Base-by-base conservation (phyloP, 106 monocot genomes). In the Phalaenopsis equestris region DNA sequence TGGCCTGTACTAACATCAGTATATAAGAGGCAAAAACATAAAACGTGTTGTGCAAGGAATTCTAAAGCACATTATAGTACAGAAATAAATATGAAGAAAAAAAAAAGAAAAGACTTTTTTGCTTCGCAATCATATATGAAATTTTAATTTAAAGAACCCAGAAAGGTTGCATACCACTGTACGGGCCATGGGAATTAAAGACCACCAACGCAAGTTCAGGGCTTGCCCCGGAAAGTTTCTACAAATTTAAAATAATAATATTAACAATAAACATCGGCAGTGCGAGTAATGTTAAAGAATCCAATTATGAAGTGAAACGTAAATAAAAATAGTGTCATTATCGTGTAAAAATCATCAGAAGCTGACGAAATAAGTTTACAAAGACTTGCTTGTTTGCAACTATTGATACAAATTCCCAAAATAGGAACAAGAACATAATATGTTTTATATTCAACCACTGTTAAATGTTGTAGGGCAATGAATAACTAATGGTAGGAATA, bases 171-270 rank as follows among this genome's bases (percentile, higher is more conserved):
- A 36, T 94, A 97, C 96, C 90, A 79, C 90, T 94, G 52, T 94
- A 90, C 37, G 96, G 94, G 79, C 96, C 94, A 84, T 97, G 94
- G 47, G 94, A 79, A 81, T 90, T 85, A 75, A 92, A 97, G 43
- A 94, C 86, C 56, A 94, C 89, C 85, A 97, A 84, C 10, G 94
- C 92, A 87, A 94, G 85, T 79, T 94, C 94, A 38, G 89, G 76
- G 80, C n/a, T 84, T 82, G 84, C 14, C 67, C 86, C 90, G 56
- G 86, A 77, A 72, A 85, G 82, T 80, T 96, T 96, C 96, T 96
- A 87, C 72, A 84, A 37, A 81, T 68, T 1, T 79, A 70, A 70
- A 70, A 65, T 24, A 70, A 61, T 21, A 14, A 61, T 21, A 61
- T 61, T 61, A 61, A 19, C 19, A 61, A 11, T 39, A 56, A 79